A percentile compares a stretch with the other conserved stretches of the same genome.
Conservation (phyloP, 768 basidiomycete genomes). For the Cantharellus cinnabarinus region DNA sequence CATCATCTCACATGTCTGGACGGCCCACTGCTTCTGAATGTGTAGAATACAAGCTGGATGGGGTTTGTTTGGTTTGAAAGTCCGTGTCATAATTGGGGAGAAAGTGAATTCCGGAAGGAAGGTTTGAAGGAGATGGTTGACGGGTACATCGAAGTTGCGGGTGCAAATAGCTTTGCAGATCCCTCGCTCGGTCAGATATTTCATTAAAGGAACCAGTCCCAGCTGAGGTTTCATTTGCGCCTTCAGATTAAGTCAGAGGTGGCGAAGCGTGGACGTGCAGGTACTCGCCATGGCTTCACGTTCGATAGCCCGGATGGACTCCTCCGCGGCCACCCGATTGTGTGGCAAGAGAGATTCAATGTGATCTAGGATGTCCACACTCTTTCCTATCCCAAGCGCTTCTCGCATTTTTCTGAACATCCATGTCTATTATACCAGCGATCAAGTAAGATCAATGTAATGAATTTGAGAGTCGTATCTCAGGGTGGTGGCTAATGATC, state of each 20-base stretch:
- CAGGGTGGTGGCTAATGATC: no score
- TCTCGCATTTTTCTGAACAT: background rate
- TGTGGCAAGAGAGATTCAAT: background rate
- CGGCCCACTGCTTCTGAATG: background rate
- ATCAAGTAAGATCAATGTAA: no score
- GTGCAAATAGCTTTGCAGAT: background rate
- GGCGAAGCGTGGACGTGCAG: background rate
- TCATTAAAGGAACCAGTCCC: background rate
- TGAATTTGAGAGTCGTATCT: no score
- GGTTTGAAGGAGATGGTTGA: background rate
- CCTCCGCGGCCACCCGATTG: background rate
- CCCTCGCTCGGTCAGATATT: background rate
- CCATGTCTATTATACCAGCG: background rate
- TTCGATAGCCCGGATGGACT: background rate
- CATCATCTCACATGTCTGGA: background rate
- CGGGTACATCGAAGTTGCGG: background rate
- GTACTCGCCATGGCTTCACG: background rate
- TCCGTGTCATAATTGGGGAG: background rate
- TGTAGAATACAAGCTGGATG: background rate
- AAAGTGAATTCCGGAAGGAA: background rate
- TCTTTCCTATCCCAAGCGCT: background rate
- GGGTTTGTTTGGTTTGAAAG: background rate
- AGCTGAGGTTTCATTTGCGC: background rate
- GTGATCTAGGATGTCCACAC: background rate
- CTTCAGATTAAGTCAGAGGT: background rate